Evolutionary conservation across 1,139 yeast species (phyloP), one percentile per base, ranked within the genome.

Genomic region (Kluyveromyces marxianus): DNA sequence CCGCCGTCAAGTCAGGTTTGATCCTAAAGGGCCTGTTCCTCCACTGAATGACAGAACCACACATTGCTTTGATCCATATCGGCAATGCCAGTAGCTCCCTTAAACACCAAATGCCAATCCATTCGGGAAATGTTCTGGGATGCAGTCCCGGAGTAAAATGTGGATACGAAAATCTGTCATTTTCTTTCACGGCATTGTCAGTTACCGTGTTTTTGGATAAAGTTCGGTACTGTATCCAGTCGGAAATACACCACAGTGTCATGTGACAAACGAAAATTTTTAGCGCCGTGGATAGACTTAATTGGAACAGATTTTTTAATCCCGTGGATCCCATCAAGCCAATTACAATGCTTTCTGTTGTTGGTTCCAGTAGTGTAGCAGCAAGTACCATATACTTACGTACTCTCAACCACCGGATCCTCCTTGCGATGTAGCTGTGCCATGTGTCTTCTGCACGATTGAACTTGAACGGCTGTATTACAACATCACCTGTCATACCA

Each of bases 401-500:
- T n/a, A 88, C 95, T 41, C 96, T 71, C 21, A 88, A 67, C 97
- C 97, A 88, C 45, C 97, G 70, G 30, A 83, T 79, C 44, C 96
- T 69, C 48, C 96, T 70, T 42, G 72, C 66, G 47, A 81, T 70
- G 62, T 83, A 88, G 51, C 83, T 88, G 42, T 58, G 56, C 14
- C 78, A 58, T 2, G 58, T 55, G 39, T 59, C 59, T n/a, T 47
- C 48, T 7, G 74, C 72, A 36, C 67, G 57, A 3, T 78, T 81
- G 39, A 43, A 49, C 43, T 74, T 74, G 36, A 86, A 67, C 0
- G 96, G 96, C 60, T 88, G 96, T 7, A 86, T 69, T 3, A 83
- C 96, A 37, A 79, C 75, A 57, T 88, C 96, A 1, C 85, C 78
- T 0, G 92, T 81, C 71, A 88, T 70, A 0, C 84, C 88, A 0